Base-by-base conservation (phyloP, 768 basidiomycete species). In the Stropharia rugosoannulata region DNA sequence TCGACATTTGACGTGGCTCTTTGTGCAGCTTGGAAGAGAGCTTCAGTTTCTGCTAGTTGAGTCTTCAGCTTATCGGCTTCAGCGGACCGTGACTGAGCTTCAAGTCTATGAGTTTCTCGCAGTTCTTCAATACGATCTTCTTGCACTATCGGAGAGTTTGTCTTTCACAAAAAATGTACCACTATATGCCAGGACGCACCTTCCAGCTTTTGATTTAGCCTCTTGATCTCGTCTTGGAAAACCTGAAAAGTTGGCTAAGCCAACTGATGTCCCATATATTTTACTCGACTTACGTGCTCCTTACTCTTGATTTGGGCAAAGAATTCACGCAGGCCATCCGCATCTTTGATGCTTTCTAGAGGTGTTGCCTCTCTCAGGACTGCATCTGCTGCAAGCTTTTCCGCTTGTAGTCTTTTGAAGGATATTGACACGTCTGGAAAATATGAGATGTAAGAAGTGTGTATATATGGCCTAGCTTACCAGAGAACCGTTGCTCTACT, bases 111-210 rank as follows among this genome's bases (percentile, higher is more conserved):
- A 6, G 84, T 91, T 59, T 94, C 90, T 36, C 85, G 85, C 0
- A 98, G 74, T 66, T 97, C 94, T 60, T 90, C 88, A 10, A 93
- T 78, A 7, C 88, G 88, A 49, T 84, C 85, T 53, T 92, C 92
- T 73, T 96, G 93, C 12, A 85, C 94, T 96, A 61, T 35, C 38
- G 11, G 16, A 37, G 15, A 12, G 4, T 5, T 29, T 11, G 4
- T 5, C 15, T 39, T 55, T 47, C 53, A 53, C 54, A 40, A 3
- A 18, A 18, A 39, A 13, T 38, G 4, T 8, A 18, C 32, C 45
- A 16, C 10, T 32, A 3, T 35, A 3, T 37, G 38, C n/a, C 35
- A 38, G 37, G 43, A 32, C 86, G 65, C 66, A 95, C 95, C 77
- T 56, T 81, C 82, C 16, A 95, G 79, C 63, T 88, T 89, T 51